A percentile compares a stretch with the other conserved stretches of the same genome.
phyloP scores from a whole-genome alignment of 768 basidiomycete genomes.

The Boletus rubroflammeus region DNA sequence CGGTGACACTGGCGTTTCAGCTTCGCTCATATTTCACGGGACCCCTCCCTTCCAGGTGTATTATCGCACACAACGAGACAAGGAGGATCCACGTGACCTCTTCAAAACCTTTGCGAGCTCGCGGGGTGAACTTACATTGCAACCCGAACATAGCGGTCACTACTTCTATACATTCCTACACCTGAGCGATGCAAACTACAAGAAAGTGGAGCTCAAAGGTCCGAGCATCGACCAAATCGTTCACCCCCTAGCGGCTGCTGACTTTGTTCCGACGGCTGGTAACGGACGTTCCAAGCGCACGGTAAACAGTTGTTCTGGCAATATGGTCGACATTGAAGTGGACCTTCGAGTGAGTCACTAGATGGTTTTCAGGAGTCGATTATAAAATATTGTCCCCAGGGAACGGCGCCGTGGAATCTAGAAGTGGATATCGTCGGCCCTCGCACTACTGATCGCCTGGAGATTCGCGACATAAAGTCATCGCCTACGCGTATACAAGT shows the following conservation, averaged over 20 bases:
- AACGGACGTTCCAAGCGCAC: conserved; percentile 47
- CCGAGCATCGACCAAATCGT: conserved; percentile 84
- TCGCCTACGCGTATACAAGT: conserved; percentile 55
- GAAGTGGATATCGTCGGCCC: conserved; percentile 80
- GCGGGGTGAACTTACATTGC: conserved; percentile 76
- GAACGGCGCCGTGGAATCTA: conserved; percentile 87
- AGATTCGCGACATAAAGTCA: conserved; percentile 52
- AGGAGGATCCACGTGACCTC: conserved; percentile 56
- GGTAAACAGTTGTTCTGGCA: conserved; percentile 78
- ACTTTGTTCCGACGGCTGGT: conserved; percentile 48
- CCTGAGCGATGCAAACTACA: conserved; percentile 83
- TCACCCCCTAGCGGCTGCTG: conserved; percentile 81
- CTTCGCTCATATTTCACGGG: conserved; percentile 81
- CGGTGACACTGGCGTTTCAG: conserved; percentile 88
- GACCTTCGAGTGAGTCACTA: conserved; percentile 62
- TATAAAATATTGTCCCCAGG: conserved; percentile 41
- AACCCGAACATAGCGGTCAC: conserved; percentile 86
- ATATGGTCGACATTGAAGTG: conserved; percentile 70
- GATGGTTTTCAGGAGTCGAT: not conserved
- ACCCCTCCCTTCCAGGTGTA: conserved; percentile 85
- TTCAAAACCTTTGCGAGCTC: conserved; percentile 61
- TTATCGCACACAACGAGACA: conserved; percentile 72
- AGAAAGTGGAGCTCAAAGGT: conserved; percentile 66
- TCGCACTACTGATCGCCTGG: conserved; percentile 56
- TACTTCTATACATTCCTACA: conserved; percentile 80